Percentiles rank a stretch among this genome's conserved stretches.
Evolutionary conservation across 73 alveolate species (phyloP).

Genomic region (Symbiodinium pilosum): DNA sequence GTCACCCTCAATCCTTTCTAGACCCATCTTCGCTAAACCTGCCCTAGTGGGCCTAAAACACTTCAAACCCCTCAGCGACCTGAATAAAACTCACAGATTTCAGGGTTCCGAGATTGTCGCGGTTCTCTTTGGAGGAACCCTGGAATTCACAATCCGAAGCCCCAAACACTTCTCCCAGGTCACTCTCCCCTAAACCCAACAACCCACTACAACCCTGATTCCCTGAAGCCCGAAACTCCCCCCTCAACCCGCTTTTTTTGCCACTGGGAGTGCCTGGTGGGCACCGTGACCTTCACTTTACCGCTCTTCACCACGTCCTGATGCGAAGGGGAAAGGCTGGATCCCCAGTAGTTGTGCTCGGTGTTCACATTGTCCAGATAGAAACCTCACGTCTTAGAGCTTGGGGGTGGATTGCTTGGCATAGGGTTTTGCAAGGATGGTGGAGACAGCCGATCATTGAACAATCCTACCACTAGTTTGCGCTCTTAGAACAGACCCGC

Average conservation of each 20-base stretch:
- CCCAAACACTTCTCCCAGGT: no score
- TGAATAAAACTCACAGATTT: not conserved
- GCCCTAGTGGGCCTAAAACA: no score
- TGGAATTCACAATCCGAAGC: no score
- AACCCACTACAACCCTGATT: not conserved
- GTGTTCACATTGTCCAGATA: conserved; percentile 23
- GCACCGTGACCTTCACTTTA: conserved; percentile 14
- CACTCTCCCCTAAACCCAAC: not conserved
- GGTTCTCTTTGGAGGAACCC: no score
- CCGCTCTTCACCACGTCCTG: conserved; percentile 9
- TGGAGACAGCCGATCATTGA: not conserved
- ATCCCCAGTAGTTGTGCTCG: conserved; percentile 37
- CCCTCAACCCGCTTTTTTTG: not conserved
- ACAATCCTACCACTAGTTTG: not conserved
- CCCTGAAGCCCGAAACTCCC: not conserved
- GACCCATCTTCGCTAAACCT: no score
- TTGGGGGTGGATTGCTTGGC: not conserved
- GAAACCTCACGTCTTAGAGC: not conserved
- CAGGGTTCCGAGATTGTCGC: no score
- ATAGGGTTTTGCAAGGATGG: not conserved
- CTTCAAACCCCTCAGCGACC: no score
- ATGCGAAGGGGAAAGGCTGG: conserved; percentile 4
- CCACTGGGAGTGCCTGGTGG: not conserved
- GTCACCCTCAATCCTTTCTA: no score
- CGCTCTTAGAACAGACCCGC: no score